Conservation (phyloP, 495 filamentous ascomycete species). For the Penicillium maclennaniae region DNA sequence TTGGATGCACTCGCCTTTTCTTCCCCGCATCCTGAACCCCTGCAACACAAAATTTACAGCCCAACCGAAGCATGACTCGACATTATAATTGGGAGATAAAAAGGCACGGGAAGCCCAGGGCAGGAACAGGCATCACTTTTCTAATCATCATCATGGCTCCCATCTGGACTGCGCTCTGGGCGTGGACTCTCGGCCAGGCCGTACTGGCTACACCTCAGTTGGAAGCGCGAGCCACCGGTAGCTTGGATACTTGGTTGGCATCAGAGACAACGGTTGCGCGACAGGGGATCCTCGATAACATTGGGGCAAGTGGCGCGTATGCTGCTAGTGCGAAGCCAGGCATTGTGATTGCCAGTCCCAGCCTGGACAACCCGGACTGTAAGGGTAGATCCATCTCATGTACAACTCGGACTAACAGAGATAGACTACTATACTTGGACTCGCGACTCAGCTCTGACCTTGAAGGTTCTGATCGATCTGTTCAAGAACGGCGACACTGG, state of each 20-base stretch:
- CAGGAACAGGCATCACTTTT: not conserved
- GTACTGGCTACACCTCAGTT: constrained; percentile 23
- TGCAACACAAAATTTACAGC: constrained; percentile 1
- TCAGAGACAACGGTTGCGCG: constrained; percentile 49
- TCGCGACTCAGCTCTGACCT: constrained; percentile 63
- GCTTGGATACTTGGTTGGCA: constrained; percentile 49
- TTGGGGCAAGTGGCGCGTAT: constrained; percentile 51
- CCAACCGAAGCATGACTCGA: not conserved
- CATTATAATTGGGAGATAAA: constrained; percentile 3
- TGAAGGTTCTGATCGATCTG: constrained; percentile 57
- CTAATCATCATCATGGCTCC: constrained; percentile 22
- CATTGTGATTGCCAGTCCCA: constrained; percentile 60
- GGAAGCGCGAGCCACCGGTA: constrained; percentile 16
- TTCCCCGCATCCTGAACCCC: not conserved
- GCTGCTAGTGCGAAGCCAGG: constrained; percentile 46
- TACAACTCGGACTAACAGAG: constrained; percentile 13
- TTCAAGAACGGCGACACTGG: constrained; percentile 53
- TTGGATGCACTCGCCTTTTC: not conserved
- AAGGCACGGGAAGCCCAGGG: not conserved
- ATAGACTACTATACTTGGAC: constrained; percentile 62
- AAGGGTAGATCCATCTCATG: constrained; percentile 37
- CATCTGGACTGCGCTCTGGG: constrained; percentile 25
- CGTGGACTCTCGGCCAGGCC: constrained; percentile 20
- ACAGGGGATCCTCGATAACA: constrained; percentile 54
- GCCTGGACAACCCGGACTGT: constrained; percentile 58